A percentile compares a stretch with the other conserved stretches of the same genome.
phyloP scores from a whole-genome alignment of 306 rosid genomes.

The Cyclanthera cordifolia region DNA sequence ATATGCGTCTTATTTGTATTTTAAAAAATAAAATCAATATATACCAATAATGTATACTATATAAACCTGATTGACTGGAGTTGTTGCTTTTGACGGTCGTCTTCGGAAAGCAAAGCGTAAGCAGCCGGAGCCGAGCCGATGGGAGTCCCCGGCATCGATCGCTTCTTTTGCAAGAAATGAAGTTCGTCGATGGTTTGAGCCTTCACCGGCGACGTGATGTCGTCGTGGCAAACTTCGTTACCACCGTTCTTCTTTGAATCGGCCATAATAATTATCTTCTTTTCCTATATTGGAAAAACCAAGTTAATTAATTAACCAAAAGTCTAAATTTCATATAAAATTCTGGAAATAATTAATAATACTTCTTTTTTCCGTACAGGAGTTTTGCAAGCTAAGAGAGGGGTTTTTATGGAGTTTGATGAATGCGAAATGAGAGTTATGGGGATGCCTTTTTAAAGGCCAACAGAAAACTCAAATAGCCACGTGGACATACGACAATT shows the following conservation, averaged over 20 bases:
- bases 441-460: background rate
- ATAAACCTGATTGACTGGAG: conserved; percentile 70
- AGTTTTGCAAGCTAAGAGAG: background rate
- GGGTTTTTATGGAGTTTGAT: background rate
- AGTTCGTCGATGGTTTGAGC: conserved; percentile 87
- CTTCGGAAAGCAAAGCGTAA: conserved; percentile 37
- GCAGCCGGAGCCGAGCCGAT: conserved; percentile 20
- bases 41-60: too few species aligned
- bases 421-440: background rate
- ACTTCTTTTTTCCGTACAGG: background rate
- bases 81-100: conserved; percentile 55
- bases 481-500: background rate
- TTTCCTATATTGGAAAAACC: background rate
- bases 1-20: too few species aligned
- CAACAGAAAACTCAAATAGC: background rate
- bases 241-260: conserved; percentile 17
- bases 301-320: too few species aligned
- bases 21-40: too few species aligned
- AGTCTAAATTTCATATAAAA: too few species aligned
- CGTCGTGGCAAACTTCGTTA: conserved; percentile 55
- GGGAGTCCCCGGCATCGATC: conserved; percentile 66
- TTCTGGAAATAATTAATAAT: too few species aligned
- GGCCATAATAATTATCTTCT: too few species aligned
- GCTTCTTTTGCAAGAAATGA: conserved; percentile 66
- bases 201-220: conserved; percentile 51